Conservation (phyloP, 441 rosid genomes). For the Erodium moschatum region DNA sequence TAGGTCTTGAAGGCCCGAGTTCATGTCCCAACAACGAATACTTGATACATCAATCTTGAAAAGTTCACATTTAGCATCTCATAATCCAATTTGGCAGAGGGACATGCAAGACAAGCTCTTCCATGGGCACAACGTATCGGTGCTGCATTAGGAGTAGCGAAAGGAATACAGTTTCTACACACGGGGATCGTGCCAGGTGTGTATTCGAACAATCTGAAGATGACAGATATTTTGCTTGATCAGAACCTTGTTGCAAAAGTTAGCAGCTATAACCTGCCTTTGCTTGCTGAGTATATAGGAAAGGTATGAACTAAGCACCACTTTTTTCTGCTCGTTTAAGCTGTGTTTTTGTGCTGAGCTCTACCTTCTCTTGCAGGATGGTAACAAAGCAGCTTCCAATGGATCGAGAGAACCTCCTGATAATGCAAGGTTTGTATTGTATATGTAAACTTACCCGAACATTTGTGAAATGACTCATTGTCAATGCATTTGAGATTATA, state of each 20-base stretch:
- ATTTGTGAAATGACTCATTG: too few relatives aligned
- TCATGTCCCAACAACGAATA: too few relatives aligned
- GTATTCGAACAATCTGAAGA: slow-evolving; percentile 63
- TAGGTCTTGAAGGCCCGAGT: too few relatives aligned
- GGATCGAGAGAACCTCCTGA: slow-evolving; percentile 33
- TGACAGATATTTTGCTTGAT: slow-evolving; percentile 79
- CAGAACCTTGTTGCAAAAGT: slow-evolving; percentile 70
- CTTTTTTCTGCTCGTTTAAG: neutral
- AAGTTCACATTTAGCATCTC: too few relatives aligned
- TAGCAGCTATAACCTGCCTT: slow-evolving; percentile 78
- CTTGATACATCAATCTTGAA: too few relatives aligned
- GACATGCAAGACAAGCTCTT: slow-evolving; percentile 32
- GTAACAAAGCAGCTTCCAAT: slow-evolving; percentile 32
- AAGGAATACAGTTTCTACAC: slow-evolving; percentile 88
- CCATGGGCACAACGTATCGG: slow-evolving; percentile 73
- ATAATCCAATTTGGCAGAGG: slow-evolving; percentile 34
- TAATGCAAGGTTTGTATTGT: slow-evolving; percentile 34
- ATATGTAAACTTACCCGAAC: too few relatives aligned
- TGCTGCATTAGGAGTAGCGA: slow-evolving; percentile 71
- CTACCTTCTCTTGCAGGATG: slow-evolving; percentile 36
- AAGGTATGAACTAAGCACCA: slow-evolving; percentile 34
- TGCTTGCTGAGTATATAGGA: slow-evolving; percentile 49
- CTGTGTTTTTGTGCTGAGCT: slow-evolving; percentile 3
- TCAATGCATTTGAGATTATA: neutral
- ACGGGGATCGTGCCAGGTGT: slow-evolving; percentile 85